Base-by-base conservation (phyloP, 73 alveolate species). In the Paramecium biaurelia region DNA sequence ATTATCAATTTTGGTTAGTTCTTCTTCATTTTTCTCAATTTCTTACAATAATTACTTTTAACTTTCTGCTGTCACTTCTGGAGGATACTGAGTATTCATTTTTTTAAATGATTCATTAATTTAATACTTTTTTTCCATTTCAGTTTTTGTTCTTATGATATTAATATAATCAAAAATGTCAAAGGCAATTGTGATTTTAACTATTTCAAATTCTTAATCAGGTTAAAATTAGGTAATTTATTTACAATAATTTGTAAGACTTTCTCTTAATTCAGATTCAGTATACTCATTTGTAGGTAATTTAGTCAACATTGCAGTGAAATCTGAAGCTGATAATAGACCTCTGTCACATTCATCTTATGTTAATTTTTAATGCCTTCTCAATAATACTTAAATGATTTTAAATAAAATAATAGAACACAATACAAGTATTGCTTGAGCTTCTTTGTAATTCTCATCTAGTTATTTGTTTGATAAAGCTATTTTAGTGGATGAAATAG, bases 281-380 rank as follows among this genome's bases (percentile, higher is more conserved):
- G 57, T 41, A 35, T 74, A 74, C 12, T 74, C 1, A 37, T 34
- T 74, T 34, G 10, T 3, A 63, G 87, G 87, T 74, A 74, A 35
- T 15, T 41, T 41, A 74, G 67, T 74, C 9, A 74, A 37, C 68
- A 74, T 74, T 10, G 37, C 57, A 35, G 87, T 74, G 23, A 74
- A 74, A 74, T 74, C 87, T 34, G 87, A 74, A 30, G 87, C 67
- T 37, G 87, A 74, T n/a, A 37, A 12, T 18, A 37, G 35, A 14
- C 67, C 87, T 74, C 87, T 74, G 35, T 74, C 87, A 35, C 63
- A 74, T 74, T 74, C 87, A 26, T 63, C 45, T 63, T 26, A 63
- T 7, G 84, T 63, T 63, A 63, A 26, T 63, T 63, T 63, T 63
- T 20, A 32, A 63, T 63, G 84, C 26, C 84, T 63, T 32, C 45